phyloP scores from a whole-genome alignment of 495 filamentous ascomycete species.

The Penicillium bovifimosum region DNA sequence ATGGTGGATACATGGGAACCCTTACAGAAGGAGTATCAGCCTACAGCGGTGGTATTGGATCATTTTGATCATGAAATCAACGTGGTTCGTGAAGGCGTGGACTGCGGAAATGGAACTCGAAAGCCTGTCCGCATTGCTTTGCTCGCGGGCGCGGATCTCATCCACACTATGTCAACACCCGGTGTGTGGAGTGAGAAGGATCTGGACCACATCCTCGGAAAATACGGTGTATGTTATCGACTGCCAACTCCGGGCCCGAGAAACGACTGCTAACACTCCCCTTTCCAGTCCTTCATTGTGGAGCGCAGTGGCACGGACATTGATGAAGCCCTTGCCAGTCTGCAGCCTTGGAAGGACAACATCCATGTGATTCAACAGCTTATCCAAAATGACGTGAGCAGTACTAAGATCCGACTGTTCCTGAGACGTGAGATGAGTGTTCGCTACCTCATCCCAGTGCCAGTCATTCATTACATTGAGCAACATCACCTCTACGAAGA shows the following conservation, averaged over 20 bases:
- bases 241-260: not conserved
- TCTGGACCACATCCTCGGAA: slow-evolving; percentile 79
- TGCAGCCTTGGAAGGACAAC: slow-evolving; percentile 70
- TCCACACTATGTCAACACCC: slow-evolving; percentile 77
- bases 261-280: not conserved
- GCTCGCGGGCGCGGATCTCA: slow-evolving; percentile 74
- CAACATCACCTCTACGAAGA: slow-evolving; percentile 69
- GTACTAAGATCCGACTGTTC: slow-evolving; percentile 84
- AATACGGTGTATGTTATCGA: slow-evolving; percentile 58
- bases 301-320: slow-evolving; percentile 88
- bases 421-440: slow-evolving; percentile 76
- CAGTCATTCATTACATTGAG: slow-evolving; percentile 75
- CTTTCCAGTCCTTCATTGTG: slow-evolving; percentile 74
- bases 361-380: slow-evolving; percentile 86
- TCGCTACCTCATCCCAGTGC: slow-evolving; percentile 56
- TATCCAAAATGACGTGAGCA: slow-evolving; percentile 85
- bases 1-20: slow-evolving; percentile 85
- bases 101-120: slow-evolving; percentile 54
- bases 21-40: slow-evolving; percentile 72
- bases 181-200: slow-evolving; percentile 78
- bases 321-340: slow-evolving; percentile 68
- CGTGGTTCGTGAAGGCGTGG: slow-evolving; percentile 65
- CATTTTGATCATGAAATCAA: slow-evolving; percentile 91
- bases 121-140: slow-evolving; percentile 65
- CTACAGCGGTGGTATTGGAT: slow-evolving; percentile 81